Conservation (phyloP, 2,329 filamentous ascomycete species). For the Penicillium sp. region DNA sequence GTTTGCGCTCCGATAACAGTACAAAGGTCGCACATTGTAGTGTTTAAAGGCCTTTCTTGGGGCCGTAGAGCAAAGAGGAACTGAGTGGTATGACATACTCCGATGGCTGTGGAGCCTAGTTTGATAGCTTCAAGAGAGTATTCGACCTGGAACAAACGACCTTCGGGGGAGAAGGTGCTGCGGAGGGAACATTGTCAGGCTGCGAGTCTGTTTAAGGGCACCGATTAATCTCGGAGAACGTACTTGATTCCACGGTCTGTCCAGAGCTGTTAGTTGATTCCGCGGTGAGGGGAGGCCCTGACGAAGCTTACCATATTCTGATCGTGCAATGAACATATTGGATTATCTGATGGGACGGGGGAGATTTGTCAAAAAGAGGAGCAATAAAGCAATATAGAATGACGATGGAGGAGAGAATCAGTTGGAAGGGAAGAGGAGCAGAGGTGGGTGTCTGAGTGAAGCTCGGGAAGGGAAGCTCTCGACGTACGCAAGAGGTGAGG, state of each 20-base stretch:
- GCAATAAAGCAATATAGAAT: slow-evolving; percentile 1
- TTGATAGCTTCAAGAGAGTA: slow-evolving; percentile 99
- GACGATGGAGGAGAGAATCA: slow-evolving; percentile 8
- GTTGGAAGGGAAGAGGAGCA: slow-evolving; percentile 14
- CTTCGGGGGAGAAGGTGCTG: slow-evolving; percentile 99
- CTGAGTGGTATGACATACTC: slow-evolving; percentile 53
- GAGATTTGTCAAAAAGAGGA: not conserved
- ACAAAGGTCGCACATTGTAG: not conserved
- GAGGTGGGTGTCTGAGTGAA: slow-evolving; percentile 25
- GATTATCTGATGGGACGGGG: slow-evolving; percentile 38
- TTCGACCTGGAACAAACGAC: slow-evolving; percentile 99
- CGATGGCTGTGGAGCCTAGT: slow-evolving; percentile 96
- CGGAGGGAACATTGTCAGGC: slow-evolving; percentile 25
- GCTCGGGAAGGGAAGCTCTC: slow-evolving; percentile 35
- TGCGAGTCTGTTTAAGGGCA: slow-evolving; percentile 6
- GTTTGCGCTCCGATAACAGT: not conserved
- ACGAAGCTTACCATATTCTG: slow-evolving; percentile 86
- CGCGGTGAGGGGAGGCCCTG: slow-evolving; percentile 21
- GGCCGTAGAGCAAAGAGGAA: not conserved
- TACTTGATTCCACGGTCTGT: slow-evolving; percentile 97
- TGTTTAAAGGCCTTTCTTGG: not conserved
- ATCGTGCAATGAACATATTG: slow-evolving; percentile 99
- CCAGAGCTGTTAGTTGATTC: slow-evolving; percentile 18
- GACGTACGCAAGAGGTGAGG: slow-evolving; percentile 38
- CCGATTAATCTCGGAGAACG: slow-evolving; percentile 35